Base-by-base conservation (phyloP, 2,329 filamentous ascomycete genomes). In the Cordyceps pruinosa region DNA sequence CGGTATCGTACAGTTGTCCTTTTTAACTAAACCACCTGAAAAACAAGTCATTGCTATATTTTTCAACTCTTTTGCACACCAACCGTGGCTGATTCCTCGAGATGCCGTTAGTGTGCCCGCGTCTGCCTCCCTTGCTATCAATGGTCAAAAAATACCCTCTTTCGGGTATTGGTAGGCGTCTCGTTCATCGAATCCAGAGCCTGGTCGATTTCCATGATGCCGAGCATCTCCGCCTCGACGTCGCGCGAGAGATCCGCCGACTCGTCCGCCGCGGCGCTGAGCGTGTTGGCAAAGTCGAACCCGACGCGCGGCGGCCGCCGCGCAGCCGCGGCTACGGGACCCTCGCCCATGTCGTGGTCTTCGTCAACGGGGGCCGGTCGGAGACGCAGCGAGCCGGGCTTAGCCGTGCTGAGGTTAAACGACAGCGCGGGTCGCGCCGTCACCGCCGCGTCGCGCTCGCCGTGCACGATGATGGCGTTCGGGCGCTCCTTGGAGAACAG, bases 181-280 rank as follows among this genome's bases (percentile, higher is more conserved):
- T 69, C 72, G 56, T 83, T 78, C 79, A 87, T 73, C 50, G 71
- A 74, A 48, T 82, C 77, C 53, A 87, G 68, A 49, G 78, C 80
- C 58, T 81, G 77, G 62, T 87, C 84, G 64, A 87, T 84, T 62
- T 83, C 82, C 76, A 85, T 81, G 45, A 87, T 83, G 65, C 85
- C 83, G 62, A 87, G 73, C 74, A 85, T 80, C 68, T 85, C 82
- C 30, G 76, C 74, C 65, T 85, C 82, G 13, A 84, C 74, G 57
- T 84, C 76, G 32, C 82, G 72, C 23, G 72, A 75, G n/a, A 77
- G 72, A 51, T 80, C 77, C 34, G 77, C 75, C 23, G 72, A 72
- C 7, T 72, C 68, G 57, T 84, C 81, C 3, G 82, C 82, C 2
- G 82, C 82, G 2, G 73, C 76, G 49, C 72, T 75, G 32, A 85